Evolutionary conservation across 768 basidiomycete genomes (phyloP), one percentile per base, ranked within the genome.

Genomic region (Suillus placidus): DNA sequence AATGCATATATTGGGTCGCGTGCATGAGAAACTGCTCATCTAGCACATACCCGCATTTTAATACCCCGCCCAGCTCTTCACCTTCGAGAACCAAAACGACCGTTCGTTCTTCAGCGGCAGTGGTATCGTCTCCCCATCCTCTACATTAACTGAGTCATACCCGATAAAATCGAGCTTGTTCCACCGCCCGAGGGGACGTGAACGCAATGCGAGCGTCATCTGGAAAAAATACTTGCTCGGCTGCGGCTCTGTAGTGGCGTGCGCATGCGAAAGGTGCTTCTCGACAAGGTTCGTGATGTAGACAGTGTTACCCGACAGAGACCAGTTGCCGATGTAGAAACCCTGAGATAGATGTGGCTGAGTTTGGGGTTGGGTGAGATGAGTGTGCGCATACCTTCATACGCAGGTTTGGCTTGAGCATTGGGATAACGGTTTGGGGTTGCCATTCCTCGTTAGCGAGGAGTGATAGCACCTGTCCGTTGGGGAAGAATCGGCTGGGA

Each of bases 71-170:
- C 88, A 93, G 49, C 90, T 94, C 73, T 84, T 83, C 70, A 95
- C 93, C 77, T 92, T 95, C 49, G 94, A 95, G 78, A 97, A 97
- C 89, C 92, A 95, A 75, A 93, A 97, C n/a, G 94, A 87, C 63
- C 92, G 83, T 74, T 95, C 93, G 69, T 95, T 88, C 72, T 92
- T 93, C 70, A 95, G 78, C 12, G 86, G 80, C 35, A 97, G 79
- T 20, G 89, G 87, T 12, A 84, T 74, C 14, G 84, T 80, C 73
- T 95, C 94, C 3, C 92, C 94, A 20, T 84, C 90, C 65, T 85
- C 87, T n/a, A 92, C 70, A 64, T 91, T 85, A 6, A 96, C 85
- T 0, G 91, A 91, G 62, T 90, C 84, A 74, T 97, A 97, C 13
- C 83, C 81, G 54, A 81, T 72, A 26, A 96, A 83, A 62, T 93